A percentile compares a stretch with the other conserved stretches of the same genome.
Evolutionary conservation across 1,284 basidiomycete species (phyloP).

Genomic region (Afroboletus lepidellus): DNA sequence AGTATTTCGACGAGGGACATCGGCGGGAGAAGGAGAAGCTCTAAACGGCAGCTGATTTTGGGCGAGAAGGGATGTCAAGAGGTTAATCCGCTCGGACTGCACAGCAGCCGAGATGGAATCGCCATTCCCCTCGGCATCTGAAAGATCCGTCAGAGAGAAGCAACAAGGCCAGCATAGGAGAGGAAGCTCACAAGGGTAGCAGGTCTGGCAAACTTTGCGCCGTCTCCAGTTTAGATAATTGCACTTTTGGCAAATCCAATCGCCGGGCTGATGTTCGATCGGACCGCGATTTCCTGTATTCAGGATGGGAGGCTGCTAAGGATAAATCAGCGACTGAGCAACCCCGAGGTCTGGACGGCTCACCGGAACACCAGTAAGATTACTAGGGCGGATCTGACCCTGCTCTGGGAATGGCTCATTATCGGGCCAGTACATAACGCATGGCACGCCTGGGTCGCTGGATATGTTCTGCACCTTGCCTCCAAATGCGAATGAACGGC

Average conservation of each 20-base stretch:
- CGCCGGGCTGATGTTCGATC: constrained; percentile 84
- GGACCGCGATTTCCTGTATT: constrained; percentile 88
- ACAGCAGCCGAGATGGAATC: constrained; percentile 79
- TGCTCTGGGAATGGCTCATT: constrained; percentile 77
- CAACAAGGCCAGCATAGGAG: not conserved
- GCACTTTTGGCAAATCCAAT: constrained; percentile 85
- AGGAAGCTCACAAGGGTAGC: constrained; percentile 62
- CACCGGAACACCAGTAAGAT: constrained; percentile 52
- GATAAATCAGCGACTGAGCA: constrained; percentile 1
- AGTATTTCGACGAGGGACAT: constrained; percentile 42
- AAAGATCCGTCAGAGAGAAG: constrained; percentile 10
- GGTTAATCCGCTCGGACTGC: constrained; percentile 77
- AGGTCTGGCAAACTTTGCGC: constrained; percentile 85
- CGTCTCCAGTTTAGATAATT: constrained; percentile 85
- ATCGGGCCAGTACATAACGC: constrained; percentile 85
- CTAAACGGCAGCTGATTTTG: constrained; percentile 43
- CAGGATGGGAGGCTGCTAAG: constrained; percentile 76
- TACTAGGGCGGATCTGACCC: constrained; percentile 69
- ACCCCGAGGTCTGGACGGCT: constrained; percentile 22
- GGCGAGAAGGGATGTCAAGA: constrained; percentile 65
- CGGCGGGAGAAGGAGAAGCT: constrained; percentile 19
- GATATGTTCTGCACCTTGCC: constrained; percentile 78
- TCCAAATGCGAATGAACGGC: constrained; percentile 66
- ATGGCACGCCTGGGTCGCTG: constrained; percentile 62
- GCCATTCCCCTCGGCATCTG: constrained; percentile 80